Evolutionary conservation across 352 stramenopile genomes (phyloP).

Genomic region (Globisporangium echinulatum): DNA sequence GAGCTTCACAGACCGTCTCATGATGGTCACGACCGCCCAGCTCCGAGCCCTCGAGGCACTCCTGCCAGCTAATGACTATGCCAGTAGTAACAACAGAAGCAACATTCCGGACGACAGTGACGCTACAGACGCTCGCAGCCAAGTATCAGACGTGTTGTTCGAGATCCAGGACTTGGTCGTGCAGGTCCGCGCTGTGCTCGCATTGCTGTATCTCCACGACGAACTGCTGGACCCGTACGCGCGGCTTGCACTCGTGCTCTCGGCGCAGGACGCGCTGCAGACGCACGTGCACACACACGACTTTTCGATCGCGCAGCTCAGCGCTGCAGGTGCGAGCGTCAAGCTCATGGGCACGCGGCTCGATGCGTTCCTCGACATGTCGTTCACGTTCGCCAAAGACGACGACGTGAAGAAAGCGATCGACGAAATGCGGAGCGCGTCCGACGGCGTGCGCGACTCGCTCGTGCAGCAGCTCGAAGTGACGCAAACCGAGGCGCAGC

Average conservation of each 20-base stretch:
- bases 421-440: conserved; percentile 46
- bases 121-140: no score
- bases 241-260: conserved; percentile 26
- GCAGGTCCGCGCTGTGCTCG: conserved; percentile 51
- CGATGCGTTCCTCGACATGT: conserved; percentile 60
- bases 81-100: no score
- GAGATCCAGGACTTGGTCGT: conserved; percentile 43
- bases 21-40: conserved; percentile 27
- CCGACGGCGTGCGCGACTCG: conserved; percentile 32
- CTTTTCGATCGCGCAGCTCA: conserved; percentile 45
- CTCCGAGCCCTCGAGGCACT: conserved; percentile 26
- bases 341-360: conserved; percentile 59
- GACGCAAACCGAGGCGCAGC: conserved; percentile 30
- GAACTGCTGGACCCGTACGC: conserved; percentile 32
- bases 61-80: background rate
- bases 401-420: conserved; percentile 71
- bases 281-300: conserved; percentile 31
- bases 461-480: conserved; percentile 43
- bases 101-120: no score
- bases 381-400: conserved; percentile 61
- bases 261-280: conserved; percentile 22
- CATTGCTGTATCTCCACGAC: conserved; percentile 35
- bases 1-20: conserved; percentile 34
- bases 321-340: conserved; percentile 40
- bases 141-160: conserved; percentile 17